Evolutionary conservation across 2,329 filamentous ascomycete species (phyloP).

Genomic region (Hypoxylon sp.): DNA sequence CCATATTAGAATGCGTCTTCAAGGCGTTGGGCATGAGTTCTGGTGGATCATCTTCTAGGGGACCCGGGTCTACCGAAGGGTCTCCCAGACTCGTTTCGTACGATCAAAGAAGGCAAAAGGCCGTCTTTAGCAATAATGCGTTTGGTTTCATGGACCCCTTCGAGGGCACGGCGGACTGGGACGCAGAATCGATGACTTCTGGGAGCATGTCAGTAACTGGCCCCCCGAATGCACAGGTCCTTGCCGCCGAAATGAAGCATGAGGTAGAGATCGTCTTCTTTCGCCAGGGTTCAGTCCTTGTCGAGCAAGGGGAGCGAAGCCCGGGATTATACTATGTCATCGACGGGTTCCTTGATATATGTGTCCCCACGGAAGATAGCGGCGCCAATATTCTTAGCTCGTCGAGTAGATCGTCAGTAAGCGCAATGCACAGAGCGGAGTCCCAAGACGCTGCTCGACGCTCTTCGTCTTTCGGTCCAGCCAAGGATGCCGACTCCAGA

Average conservation of each 20-base stretch:
- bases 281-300: slow-evolving; percentile 89
- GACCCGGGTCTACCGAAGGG: slow-evolving; percentile 78
- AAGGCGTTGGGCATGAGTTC: slow-evolving; percentile 87
- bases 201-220: slow-evolving; percentile 67
- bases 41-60: slow-evolving; percentile 69
- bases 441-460: slow-evolving; percentile 33
- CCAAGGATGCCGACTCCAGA: slow-evolving; percentile 40
- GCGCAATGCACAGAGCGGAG: slow-evolving; percentile 48
- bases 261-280: slow-evolving; percentile 98
- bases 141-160: slow-evolving; percentile 92
- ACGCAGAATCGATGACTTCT: slow-evolving; percentile 85
- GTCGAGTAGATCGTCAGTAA: slow-evolving; percentile 46
- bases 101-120: slow-evolving; percentile 81
- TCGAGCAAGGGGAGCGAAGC: slow-evolving; percentile 96
- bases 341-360: slow-evolving; percentile 94
- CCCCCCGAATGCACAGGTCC: slow-evolving; percentile 68
- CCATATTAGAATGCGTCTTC: slow-evolving; percentile 94
- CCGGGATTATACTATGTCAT: slow-evolving; percentile 97
- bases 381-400: slow-evolving; percentile 53
- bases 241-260: slow-evolving; percentile 83
- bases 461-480: slow-evolving; percentile 33
- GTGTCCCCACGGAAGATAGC: slow-evolving; percentile 74
- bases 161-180: slow-evolving; percentile 78
- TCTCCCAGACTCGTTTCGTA: slow-evolving; percentile 86
- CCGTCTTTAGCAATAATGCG: slow-evolving; percentile 79